These are phyloP conservation scores for Venturia aucupariae DNA, from an alignment of 2,329 filamentous ascomycete species.

Conservation along the genomic window DNA sequence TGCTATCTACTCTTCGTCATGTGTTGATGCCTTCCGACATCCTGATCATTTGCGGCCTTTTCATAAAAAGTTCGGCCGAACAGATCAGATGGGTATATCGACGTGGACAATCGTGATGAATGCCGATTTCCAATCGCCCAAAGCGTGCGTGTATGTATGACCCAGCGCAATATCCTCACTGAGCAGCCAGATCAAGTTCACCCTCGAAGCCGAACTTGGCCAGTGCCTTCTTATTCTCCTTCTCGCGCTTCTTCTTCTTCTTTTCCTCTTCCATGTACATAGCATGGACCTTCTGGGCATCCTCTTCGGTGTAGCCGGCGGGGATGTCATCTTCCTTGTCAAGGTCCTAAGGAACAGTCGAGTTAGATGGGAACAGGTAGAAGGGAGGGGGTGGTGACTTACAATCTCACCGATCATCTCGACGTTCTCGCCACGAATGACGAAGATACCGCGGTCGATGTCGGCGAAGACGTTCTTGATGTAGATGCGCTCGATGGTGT, in stretches of 20 bases:
- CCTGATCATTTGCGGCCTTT: not conserved
- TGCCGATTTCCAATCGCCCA: not conserved
- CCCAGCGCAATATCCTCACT: not conserved
- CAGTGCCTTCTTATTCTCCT: constrained; percentile 28
- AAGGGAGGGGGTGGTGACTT: not conserved
- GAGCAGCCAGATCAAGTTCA: constrained; percentile 9
- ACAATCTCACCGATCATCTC: constrained; percentile 82
- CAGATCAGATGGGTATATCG: not conserved
- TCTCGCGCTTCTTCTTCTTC: constrained; percentile 63
- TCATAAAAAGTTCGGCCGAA: not conserved
- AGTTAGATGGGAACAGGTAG: not conserved
- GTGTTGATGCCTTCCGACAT: not conserved
- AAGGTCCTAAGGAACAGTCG: constrained; percentile 51
- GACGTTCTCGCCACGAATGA: constrained; percentile 96
- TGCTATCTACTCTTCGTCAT: not conserved
- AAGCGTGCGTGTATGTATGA: not conserved
- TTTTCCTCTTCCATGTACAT: constrained; percentile 63
- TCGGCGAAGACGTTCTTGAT: constrained; percentile 69
- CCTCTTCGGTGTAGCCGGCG: constrained; percentile 55
- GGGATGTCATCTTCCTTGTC: constrained; percentile 90
- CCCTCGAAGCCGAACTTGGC: constrained; percentile 14
- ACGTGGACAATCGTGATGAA: not conserved
- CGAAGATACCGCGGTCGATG: constrained; percentile 74
- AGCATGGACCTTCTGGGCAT: constrained; percentile 60
- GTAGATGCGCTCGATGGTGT: constrained; percentile 83